Evolutionary conservation across 768 basidiomycete species (phyloP).

Genomic region (Piloderma croceum): DNA sequence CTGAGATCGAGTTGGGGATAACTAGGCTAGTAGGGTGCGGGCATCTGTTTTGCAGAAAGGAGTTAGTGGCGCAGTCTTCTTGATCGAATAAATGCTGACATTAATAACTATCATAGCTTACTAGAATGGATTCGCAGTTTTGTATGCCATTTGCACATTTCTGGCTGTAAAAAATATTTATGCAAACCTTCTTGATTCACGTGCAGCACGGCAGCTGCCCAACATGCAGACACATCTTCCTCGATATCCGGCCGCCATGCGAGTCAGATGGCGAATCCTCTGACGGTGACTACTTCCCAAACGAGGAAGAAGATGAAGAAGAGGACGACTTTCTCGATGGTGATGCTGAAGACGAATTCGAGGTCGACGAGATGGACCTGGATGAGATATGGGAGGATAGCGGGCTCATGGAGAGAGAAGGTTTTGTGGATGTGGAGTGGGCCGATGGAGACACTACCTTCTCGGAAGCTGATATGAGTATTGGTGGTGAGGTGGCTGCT

Average conservation of each 20-base stretch:
- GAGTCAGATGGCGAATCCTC: constrained; percentile 61
- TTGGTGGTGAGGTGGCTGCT: no score
- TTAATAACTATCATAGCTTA: constrained; percentile 34
- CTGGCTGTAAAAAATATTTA: not conserved
- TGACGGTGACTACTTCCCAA: constrained; percentile 64
- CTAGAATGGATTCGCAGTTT: constrained; percentile 59
- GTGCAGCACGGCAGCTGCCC: constrained; percentile 67
- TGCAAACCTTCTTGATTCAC: constrained; percentile 3
- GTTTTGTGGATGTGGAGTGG: constrained; percentile 34
- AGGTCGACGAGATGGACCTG: constrained; percentile 29
- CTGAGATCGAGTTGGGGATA: constrained; percentile 33
- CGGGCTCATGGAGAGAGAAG: constrained; percentile 14
- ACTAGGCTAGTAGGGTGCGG: constrained; percentile 57
- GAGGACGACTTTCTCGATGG: constrained; percentile 40
- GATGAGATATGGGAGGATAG: constrained; percentile 22
- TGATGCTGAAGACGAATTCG: constrained; percentile 32
- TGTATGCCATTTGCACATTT: constrained; percentile 30
- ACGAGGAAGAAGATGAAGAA: constrained; percentile 48
- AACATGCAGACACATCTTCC: constrained; percentile 55
- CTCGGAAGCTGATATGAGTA: constrained; percentile 12
- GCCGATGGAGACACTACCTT: constrained; percentile 36
- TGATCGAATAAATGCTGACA: constrained; percentile 3
- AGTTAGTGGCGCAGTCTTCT: constrained; percentile 36
- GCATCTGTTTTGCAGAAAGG: constrained; percentile 62
- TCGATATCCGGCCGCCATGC: constrained; percentile 44